Base-by-base conservation (phyloP, 257 asterid genomes). In the Prunella vulgaris region DNA sequence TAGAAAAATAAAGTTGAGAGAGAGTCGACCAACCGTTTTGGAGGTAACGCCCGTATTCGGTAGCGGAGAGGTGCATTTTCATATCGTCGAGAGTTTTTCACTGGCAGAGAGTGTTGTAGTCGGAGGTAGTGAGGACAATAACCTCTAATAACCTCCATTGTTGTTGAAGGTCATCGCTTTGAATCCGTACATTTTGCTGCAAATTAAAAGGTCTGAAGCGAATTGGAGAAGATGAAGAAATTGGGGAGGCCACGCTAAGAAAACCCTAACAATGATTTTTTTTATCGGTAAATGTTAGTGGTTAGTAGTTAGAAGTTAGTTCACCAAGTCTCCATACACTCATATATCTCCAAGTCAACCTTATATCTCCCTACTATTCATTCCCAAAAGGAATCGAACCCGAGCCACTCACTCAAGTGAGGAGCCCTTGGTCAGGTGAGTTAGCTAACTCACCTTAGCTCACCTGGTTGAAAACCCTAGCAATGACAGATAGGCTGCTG, bases 41-140 rank as follows among this genome's bases (percentile, higher is more conserved):
- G 59, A 90, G 96, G 77, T 85, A 87, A 46, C 90, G 80, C 44
- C 93, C 96, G 71, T 90, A 90, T 78, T 90, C 93, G 54, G 93
- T 87, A 84, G 96, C 96, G 44, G 95, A 84, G 40, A 90, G 96
- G 81, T 90, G 96, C 96, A 85, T 90, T 82, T 90, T 87, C 82
- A 90, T 81, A 73, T 90, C 96, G 37, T 89, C 95, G 9, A 89
- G 82, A 73, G 83, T 89, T 77, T 89, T 93, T 62, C 95, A 87
- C 81, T 87, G 95, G 78, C 95, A 89, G 32, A 89, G 85, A 56
- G 87, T 87, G 78, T 87, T 89, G 81, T 87, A 89, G 83, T 90
- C 96, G 60, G 93, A 74, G 67, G 96, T 89, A 38, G 87, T 90
- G 72, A 87, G 91, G 73, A 90, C 96, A 70, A 87, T 87, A 22